Percentiles rank a stretch among this genome's conserved stretches.
Conservation (phyloP, 129 eudicot genomes). For the Rutidosis leptorrhynchoides region DNA sequence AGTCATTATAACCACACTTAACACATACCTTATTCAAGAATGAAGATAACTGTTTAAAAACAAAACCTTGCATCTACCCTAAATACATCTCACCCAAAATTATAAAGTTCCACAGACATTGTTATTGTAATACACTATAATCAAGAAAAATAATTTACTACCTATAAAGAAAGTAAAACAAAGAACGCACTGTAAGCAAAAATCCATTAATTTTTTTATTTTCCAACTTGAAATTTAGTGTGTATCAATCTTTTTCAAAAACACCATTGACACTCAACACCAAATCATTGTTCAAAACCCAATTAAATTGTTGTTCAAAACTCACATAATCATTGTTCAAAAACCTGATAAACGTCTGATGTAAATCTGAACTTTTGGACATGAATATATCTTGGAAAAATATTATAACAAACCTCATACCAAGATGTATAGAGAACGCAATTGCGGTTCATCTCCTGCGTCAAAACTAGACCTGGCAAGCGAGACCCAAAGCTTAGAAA, state of each 20-base stretch:
- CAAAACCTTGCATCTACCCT: not conserved
- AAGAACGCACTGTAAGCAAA: constrained; percentile 4
- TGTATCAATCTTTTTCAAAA: not conserved
- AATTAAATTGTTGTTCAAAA: no score
- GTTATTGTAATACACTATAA: constrained; percentile 1
- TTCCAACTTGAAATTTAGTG: constrained; percentile 14
- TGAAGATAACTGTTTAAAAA: not conserved
- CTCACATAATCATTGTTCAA: no score
- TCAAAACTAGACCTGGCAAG: no score
- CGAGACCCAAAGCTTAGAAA: no score
- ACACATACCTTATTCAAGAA: not conserved
- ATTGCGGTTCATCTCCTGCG: no score
- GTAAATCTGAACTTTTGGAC: no score
- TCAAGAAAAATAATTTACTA: constrained; percentile 1
- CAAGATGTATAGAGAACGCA: no score
- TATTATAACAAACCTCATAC: no score
- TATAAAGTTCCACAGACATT: not conserved
- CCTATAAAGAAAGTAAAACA: not conserved
- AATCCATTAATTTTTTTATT: not conserved
- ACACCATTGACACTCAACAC: no score
- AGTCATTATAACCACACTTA: not conserved
- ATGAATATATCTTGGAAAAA: no score
- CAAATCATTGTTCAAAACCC: no score
- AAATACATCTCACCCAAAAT: not conserved
- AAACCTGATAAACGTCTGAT: no score